Conservation (phyloP, 495 filamentous ascomycete genomes). For the Hypoxylon trugodes region DNA sequence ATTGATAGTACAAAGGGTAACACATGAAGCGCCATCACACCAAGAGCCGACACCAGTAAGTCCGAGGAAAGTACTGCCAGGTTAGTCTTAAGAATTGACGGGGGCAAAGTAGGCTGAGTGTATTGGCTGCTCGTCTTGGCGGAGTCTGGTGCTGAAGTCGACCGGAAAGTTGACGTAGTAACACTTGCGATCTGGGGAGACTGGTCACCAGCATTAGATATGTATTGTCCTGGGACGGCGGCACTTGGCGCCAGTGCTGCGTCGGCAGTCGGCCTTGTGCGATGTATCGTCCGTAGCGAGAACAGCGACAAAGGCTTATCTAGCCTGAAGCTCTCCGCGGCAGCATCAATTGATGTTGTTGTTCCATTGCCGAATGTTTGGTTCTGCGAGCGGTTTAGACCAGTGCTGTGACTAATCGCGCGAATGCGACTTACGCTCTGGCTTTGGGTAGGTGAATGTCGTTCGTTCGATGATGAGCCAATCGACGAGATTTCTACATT, state of each 20-base stretch:
- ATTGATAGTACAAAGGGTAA: neutral
- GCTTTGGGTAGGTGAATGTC: neutral
- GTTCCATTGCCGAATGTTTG: neutral
- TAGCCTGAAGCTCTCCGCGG: neutral
- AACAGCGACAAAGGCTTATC: neutral
- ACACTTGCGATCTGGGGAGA: too few species aligned
- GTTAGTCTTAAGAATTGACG: neutral
- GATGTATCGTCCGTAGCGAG: neutral
- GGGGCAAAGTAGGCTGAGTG: too few species aligned
- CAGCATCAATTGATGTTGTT: neutral
- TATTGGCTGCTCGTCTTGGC: too few species aligned
- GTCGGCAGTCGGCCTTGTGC: too few species aligned
- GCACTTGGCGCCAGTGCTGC: too few species aligned
- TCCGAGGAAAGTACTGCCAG: neutral
- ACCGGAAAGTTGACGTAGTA: too few species aligned
- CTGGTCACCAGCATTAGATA: too few species aligned
- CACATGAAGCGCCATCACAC: neutral
- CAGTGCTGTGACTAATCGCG: too few species aligned
- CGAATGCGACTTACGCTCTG: slow-evolving; percentile 4
- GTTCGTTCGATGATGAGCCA: too few species aligned
- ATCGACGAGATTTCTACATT: too few species aligned
- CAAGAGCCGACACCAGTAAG: neutral
- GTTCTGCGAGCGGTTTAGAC: slow-evolving; percentile 19
- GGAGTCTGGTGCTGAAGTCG: too few species aligned
- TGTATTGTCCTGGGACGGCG: too few species aligned